These are phyloP conservation scores for Rhizodiscina lignyota DNA, from an alignment of 495 filamentous ascomycete species.

Conservation along the genomic window DNA sequence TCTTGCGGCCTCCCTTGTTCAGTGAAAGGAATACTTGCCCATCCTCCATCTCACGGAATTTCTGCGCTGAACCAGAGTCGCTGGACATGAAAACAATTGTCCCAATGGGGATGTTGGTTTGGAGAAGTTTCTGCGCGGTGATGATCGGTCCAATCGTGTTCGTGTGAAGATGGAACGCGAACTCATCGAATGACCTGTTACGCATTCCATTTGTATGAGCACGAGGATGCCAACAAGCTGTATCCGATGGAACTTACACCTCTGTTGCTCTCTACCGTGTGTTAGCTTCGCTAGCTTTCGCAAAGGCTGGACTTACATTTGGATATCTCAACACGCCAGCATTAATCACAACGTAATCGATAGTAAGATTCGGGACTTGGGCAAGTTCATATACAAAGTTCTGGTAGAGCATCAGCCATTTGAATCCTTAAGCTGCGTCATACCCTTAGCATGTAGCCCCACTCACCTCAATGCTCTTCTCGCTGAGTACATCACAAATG, in stretches of 20 bases:
- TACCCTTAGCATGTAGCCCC: too few relatives aligned
- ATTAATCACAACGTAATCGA: conserved; percentile 37
- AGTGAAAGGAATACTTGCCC: conserved; percentile 23
- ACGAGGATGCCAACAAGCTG: not conserved
- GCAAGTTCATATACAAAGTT: conserved; percentile 19
- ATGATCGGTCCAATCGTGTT: conserved; percentile 42
- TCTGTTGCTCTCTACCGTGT: conserved; percentile 31
- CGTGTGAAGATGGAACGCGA: conserved; percentile 36
- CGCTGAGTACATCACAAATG: conserved; percentile 32
- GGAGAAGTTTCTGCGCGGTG: conserved; percentile 33
- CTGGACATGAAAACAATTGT: conserved; percentile 36
- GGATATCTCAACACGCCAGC: conserved; percentile 42
- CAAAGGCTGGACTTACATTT: conserved; percentile 21
- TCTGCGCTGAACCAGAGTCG: conserved; percentile 28
- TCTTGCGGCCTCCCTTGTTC: too few relatives aligned
- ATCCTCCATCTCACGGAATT: conserved; percentile 37
- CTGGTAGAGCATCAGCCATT: conserved; percentile 6
- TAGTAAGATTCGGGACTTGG: conserved; percentile 16
- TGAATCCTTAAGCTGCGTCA: not conserved
- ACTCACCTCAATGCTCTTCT: conserved; percentile 32
- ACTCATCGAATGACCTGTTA: conserved; percentile 31
- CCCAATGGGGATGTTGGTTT: conserved; percentile 25
- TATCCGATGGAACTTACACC: conserved; percentile 25
- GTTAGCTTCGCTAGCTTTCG: conserved; percentile 3
- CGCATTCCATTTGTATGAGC: conserved; percentile 3